A percentile compares a stretch with the other conserved stretches of the same genome.
phyloP scores from a whole-genome alignment of 1,284 basidiomycete genomes.

The Veloboletus limbatus region DNA sequence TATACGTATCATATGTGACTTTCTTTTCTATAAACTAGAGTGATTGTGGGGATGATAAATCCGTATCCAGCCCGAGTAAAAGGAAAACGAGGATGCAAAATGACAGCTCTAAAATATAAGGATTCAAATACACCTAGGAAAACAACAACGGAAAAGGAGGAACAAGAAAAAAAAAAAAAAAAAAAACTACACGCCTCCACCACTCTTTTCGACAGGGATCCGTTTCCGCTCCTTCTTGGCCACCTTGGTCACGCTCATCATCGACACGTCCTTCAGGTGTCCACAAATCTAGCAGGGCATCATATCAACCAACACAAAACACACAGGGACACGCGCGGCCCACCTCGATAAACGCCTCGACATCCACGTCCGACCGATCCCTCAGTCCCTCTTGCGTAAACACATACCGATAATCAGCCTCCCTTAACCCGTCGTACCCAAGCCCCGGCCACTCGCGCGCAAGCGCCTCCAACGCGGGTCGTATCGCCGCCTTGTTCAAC shows the following conservation, averaged over 20 bases:
- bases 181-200: slow-evolving; percentile 77
- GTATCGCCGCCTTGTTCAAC: slow-evolving; percentile 34
- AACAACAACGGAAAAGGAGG: too few relatives aligned
- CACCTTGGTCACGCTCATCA: slow-evolving; percentile 44
- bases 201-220: slow-evolving; percentile 85
- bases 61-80: too few relatives aligned
- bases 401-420: slow-evolving; percentile 69
- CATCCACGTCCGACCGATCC: slow-evolving; percentile 53
- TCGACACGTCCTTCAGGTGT: slow-evolving; percentile 76
- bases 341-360: slow-evolving; percentile 83
- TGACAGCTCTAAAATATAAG: too few relatives aligned
- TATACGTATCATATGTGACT: too few relatives aligned
- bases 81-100: too few relatives aligned
- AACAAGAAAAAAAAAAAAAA: too few relatives aligned
- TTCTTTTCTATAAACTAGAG: too few relatives aligned
- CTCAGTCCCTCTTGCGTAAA: slow-evolving; percentile 73
- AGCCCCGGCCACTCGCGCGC: slow-evolving; percentile 42
- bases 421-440: slow-evolving; percentile 49
- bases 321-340: slow-evolving; percentile 12
- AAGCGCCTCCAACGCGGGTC: slow-evolving; percentile 39
- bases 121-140: too few relatives aligned
- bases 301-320: not conserved
- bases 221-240: slow-evolving; percentile 47
- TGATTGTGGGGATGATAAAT: too few relatives aligned
- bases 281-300: slow-evolving; percentile 63